Evolutionary conservation across 2,329 filamentous ascomycete genomes (phyloP).

Genomic region (Ophiobolus disseminans): DNA sequence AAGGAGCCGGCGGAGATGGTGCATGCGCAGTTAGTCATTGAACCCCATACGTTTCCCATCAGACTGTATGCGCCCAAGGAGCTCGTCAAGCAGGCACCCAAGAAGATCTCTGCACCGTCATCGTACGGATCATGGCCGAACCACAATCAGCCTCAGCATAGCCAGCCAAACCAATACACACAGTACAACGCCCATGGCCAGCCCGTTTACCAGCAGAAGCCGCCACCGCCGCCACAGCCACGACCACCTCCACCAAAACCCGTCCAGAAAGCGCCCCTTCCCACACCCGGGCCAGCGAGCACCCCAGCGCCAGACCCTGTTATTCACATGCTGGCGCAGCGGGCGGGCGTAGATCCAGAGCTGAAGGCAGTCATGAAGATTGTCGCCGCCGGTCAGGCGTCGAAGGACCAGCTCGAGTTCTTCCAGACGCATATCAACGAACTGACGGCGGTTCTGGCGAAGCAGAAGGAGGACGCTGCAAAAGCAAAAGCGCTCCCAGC

Average conservation of each 20-base stretch:
- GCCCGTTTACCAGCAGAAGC: slow-evolving; percentile 27
- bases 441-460: slow-evolving; percentile 64
- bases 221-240: slow-evolving; percentile 23
- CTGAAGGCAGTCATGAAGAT: slow-evolving; percentile 83
- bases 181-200: slow-evolving; percentile 32
- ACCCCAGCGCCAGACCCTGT: slow-evolving; percentile 71
- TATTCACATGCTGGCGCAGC: slow-evolving; percentile 78
- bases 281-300: slow-evolving; percentile 28
- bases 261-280: slow-evolving; percentile 30
- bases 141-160: slow-evolving; percentile 35
- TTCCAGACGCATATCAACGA: slow-evolving; percentile 85
- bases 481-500: slow-evolving; percentile 25
- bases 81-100: slow-evolving; percentile 29
- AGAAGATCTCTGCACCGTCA: slow-evolving; percentile 36
- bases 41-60: slow-evolving; percentile 81
- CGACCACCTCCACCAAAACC: slow-evolving; percentile 43
- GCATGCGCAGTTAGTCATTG: slow-evolving; percentile 69
- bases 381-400: slow-evolving; percentile 77
- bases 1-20: slow-evolving; percentile 14
- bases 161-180: slow-evolving; percentile 32
- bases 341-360: slow-evolving; percentile 74
- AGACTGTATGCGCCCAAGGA: slow-evolving; percentile 44
- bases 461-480: slow-evolving; percentile 48
- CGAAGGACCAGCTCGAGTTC: slow-evolving; percentile 72
- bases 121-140: slow-evolving; percentile 46